phyloP scores from a whole-genome alignment of 768 basidiomycete genomes.

The Macrolepiota fuliginosa region DNA sequence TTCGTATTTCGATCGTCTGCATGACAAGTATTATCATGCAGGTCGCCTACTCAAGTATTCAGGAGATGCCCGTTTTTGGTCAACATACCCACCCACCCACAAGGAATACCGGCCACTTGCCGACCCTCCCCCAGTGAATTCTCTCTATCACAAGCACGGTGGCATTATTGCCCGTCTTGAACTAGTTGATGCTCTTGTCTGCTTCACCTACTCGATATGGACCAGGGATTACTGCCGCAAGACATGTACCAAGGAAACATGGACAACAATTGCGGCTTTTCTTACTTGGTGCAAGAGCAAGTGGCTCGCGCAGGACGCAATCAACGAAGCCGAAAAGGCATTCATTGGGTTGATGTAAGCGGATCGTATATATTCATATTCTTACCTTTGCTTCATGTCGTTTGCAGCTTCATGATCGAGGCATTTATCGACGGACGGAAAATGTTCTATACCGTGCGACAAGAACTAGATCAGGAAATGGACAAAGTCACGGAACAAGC shows the following conservation, averaged over 20 bases:
- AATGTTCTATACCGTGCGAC: slow-evolving; percentile 30
- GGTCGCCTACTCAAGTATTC: slow-evolving; percentile 83
- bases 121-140: slow-evolving; percentile 62
- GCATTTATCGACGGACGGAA: slow-evolving; percentile 59
- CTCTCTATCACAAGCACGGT: slow-evolving; percentile 73
- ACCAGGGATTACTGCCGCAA: slow-evolving; percentile 62
- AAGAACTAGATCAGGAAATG: slow-evolving; percentile 37
- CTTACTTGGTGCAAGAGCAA: slow-evolving; percentile 72
- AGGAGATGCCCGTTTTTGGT: slow-evolving; percentile 76
- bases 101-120: slow-evolving; percentile 62
- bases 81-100: slow-evolving; percentile 63
- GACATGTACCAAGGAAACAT: slow-evolving; percentile 56
- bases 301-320: slow-evolving; percentile 54
- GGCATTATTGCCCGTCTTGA: slow-evolving; percentile 77
- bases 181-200: slow-evolving; percentile 76
- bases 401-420: slow-evolving; percentile 72
- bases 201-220: slow-evolving; percentile 85
- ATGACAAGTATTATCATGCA: slow-evolving; percentile 66
- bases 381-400: slow-evolving; percentile 30
- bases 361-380: slow-evolving; percentile 21
- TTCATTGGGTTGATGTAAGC: slow-evolving; percentile 82
- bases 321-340: slow-evolving; percentile 54
- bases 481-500: slow-evolving; percentile 32
- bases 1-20: slow-evolving; percentile 55
- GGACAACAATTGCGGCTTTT: slow-evolving; percentile 68